Conservation (phyloP, 805 yeast species). For the Candida montana region DNA sequence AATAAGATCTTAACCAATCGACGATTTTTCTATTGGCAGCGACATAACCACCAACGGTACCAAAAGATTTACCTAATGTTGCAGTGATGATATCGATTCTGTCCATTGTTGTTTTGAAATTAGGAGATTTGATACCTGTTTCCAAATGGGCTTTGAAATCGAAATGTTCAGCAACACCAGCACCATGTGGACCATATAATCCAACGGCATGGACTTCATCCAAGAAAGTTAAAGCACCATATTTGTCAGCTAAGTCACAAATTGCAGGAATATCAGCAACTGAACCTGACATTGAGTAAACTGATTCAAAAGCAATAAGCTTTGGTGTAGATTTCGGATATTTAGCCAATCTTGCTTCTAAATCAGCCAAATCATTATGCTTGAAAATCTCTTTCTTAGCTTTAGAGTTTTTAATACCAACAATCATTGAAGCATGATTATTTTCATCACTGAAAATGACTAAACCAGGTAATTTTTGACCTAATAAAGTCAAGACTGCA, state of each 20-base stretch:
- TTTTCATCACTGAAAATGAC: conserved; percentile 89
- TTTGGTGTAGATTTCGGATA: conserved; percentile 89
- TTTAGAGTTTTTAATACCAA: conserved; percentile 88
- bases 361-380: conserved; percentile 82
- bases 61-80: conserved; percentile 95
- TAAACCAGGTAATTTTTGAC: conserved; percentile 83
- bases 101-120: conserved; percentile 62
- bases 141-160: conserved; percentile 79
- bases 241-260: conserved; percentile 94
- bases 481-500: conserved; percentile 85
- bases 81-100: conserved; percentile 96
- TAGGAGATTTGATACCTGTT: conserved; percentile 55
- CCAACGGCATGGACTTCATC: conserved; percentile 99
- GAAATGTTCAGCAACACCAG: conserved; percentile 97
- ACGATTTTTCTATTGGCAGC: conserved; percentile 80
- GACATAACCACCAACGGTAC: conserved; percentile 96
- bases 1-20: conserved; percentile 94
- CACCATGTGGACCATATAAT: conserved; percentile 98
- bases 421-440: conserved; percentile 98
- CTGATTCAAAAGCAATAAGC: conserved; percentile 94
- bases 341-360: conserved; percentile 70
- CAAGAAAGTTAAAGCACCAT: conserved; percentile 93
- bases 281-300: conserved; percentile 98
- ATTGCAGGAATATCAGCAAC: conserved; percentile 89
- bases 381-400: conserved; percentile 85